Conservation (phyloP, 208 protist species). For the Acanthamoeba culbertsoni region DNA sequence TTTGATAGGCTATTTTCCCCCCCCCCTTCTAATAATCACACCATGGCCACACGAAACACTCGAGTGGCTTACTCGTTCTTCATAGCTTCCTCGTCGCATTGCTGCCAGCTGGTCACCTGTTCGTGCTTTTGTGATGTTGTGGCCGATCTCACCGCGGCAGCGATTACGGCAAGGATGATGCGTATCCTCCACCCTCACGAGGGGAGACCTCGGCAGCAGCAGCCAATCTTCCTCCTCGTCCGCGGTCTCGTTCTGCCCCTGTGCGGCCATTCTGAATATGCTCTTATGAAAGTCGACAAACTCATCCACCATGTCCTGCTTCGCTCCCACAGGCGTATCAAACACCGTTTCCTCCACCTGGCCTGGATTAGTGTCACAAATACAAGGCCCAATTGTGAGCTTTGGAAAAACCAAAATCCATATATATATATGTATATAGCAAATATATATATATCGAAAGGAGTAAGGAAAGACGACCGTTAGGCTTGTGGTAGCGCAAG, state of each 20-base stretch:
- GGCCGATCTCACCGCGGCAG: background rate
- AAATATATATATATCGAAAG: background rate
- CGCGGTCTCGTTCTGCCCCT: background rate
- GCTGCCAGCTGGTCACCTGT: too few relatives aligned
- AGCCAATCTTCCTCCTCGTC: background rate
- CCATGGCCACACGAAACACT: too few relatives aligned
- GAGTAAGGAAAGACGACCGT: background rate
- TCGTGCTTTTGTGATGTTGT: background rate
- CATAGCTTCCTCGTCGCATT: too few relatives aligned
- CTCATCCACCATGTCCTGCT: constrained; percentile 31
- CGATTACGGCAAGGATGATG: background rate
- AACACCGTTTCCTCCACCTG: background rate
- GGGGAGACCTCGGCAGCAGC: background rate
- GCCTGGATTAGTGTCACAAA: background rate
- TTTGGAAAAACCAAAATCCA: too few relatives aligned
- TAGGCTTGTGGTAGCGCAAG: background rate
- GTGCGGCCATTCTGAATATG: background rate
- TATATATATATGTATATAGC: too few relatives aligned
- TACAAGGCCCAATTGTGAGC: background rate
- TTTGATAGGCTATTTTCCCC: background rate
- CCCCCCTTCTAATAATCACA: too few relatives aligned
- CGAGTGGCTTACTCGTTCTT: too few relatives aligned
- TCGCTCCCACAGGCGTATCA: background rate
- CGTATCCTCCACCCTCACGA: constrained; percentile 20
- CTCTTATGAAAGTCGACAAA: background rate